Evolutionary conservation across 2,329 filamentous ascomycete genomes (phyloP), one percentile per base, ranked within the genome.

Genomic region (Dactylonectria estremocensis): DNA sequence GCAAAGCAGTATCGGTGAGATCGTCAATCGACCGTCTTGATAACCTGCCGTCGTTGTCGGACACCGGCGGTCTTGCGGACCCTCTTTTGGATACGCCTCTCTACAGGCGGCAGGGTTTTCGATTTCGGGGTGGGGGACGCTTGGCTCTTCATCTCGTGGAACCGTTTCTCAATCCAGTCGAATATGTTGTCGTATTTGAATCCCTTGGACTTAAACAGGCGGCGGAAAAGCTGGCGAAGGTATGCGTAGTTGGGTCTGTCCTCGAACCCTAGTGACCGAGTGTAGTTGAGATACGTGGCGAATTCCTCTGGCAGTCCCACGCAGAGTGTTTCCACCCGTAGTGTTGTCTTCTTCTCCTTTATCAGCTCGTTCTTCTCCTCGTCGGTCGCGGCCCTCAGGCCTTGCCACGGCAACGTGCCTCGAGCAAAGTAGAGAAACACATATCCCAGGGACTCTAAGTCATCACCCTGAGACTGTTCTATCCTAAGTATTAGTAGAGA

Each of bases 101-200:
- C 4, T 7, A 28, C 24, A 28, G 24, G 24, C 24, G 24, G 24
- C 7, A 7, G 24, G 24, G 24, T 4, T 28, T 28, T 28, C 24
- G 24, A 28, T 28, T 28, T 28, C 4, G 24, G 24, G 24, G 24
- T 4, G 7, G 24, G 7, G 24, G 24, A 28, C 24, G 24, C 24
- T 28, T 28, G 24, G 24, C 24, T 28, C 46, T 64, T 48, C 20
- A 61, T 61, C 60, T 75, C 73, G 24, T 66, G 9, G 53, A 70
- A 74, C 20, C 45, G 50, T 59, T 73, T 77, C 67, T 75, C 72
- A 5, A 92, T 93, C 92, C 91, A 93, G 83, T 94, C 91, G 77
- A 93, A 93, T 69, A 93, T 90, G 76, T 93, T 92, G 82, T 94
- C 91, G 80, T 93, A 92, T 81, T 92, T 89, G 86, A 93, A 93